Evolutionary conservation across 176 grass and related monocot species (phyloP).

Genomic region (Saccharum spontaneum): DNA sequence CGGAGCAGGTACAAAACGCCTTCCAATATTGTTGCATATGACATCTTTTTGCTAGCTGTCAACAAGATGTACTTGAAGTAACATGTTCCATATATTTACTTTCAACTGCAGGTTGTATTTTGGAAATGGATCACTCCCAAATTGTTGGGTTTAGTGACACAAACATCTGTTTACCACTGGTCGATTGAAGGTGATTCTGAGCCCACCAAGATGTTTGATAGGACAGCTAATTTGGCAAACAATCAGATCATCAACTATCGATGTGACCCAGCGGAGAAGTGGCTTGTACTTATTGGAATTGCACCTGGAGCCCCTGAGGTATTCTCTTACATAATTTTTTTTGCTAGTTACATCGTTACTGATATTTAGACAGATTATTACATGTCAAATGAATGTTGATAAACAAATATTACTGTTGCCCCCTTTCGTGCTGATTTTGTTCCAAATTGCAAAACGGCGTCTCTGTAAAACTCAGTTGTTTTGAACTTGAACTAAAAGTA

Average conservation of each 20-base stretch:
- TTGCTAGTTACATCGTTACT: neutral
- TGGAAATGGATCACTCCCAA: slow-evolving; percentile 98
- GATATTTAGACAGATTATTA: neutral
- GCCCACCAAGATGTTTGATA: slow-evolving; percentile 92
- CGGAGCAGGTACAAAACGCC: slow-evolving; percentile 57
- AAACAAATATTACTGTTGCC: neutral
- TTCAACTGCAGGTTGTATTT: slow-evolving; percentile 72
- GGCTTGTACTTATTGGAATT: slow-evolving; percentile 85
- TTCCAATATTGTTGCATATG: neutral
- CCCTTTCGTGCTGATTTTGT: neutral
- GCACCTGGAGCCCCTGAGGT: slow-evolving; percentile 91
- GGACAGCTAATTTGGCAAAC: slow-evolving; percentile 64
- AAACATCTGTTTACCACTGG: slow-evolving; percentile 93
- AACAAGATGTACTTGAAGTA: neutral
- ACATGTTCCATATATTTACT: neutral
- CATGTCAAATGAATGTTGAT: neutral
- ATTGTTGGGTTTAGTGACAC: slow-evolving; percentile 70
- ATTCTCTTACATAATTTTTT: neutral
- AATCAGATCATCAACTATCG: slow-evolving; percentile 96
- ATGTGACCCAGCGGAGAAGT: slow-evolving; percentile 84
- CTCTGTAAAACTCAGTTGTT: slow-evolving; percentile 10
- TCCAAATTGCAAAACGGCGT: neutral
- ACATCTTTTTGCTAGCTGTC: neutral
- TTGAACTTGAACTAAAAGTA: neutral
- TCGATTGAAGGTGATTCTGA: slow-evolving; percentile 96